phyloP scores from a whole-genome alignment of 345 rosid genomes.

The Linum tenue region DNA sequence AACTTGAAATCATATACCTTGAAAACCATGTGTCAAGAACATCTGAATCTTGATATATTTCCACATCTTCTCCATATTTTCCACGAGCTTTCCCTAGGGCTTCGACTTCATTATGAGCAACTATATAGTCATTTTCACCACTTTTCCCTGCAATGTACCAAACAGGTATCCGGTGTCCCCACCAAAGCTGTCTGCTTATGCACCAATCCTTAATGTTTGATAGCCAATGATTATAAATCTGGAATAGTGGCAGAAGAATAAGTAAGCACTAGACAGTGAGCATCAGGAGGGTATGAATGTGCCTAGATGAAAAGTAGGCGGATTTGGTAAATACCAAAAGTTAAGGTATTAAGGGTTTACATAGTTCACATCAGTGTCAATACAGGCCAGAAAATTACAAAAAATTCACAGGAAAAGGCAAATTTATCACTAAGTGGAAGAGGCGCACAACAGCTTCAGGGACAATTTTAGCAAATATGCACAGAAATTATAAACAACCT shows the following conservation, averaged over 20 bases:
- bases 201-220: conserved; percentile 99
- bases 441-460: too few relatives aligned
- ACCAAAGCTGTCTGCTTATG: conserved; percentile 96
- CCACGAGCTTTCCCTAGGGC: conserved; percentile 67
- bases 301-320: background rate
- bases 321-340: background rate
- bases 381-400: too few relatives aligned
- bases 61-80: conserved; percentile 73
- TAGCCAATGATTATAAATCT: conserved; percentile 95
- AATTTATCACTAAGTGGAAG: too few relatives aligned
- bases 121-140: conserved; percentile 74
- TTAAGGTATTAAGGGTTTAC: too few relatives aligned
- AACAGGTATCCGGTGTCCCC: conserved; percentile 99
- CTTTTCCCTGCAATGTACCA: conserved; percentile 90
- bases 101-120: conserved; percentile 68
- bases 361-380: too few relatives aligned
- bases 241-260: conserved; percentile 16
- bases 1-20: conserved; percentile 42
- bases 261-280: conserved; percentile 1
- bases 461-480: too few relatives aligned
- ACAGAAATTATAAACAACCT: too few relatives aligned
- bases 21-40: conserved; percentile 99
- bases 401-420: too few relatives aligned
- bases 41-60: conserved; percentile 92
- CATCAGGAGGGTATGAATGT: background rate